phyloP scores from a whole-genome alignment of 2,329 filamentous ascomycete species.

The Helotiales sp. region DNA sequence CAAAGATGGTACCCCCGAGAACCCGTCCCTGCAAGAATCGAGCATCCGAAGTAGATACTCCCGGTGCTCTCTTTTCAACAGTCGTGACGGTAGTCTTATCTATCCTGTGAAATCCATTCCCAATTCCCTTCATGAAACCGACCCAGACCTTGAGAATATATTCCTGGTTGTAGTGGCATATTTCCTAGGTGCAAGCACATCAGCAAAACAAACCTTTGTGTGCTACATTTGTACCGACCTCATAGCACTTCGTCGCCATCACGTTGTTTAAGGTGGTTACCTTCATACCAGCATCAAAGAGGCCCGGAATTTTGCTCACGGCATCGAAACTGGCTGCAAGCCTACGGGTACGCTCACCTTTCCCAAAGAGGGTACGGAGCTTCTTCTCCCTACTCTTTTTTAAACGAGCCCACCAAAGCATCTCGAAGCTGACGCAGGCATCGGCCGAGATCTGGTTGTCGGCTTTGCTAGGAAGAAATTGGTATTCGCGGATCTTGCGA shows the following conservation, averaged over 20 bases:
- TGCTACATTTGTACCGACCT: conserved; percentile 22
- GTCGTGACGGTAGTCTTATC: conserved; percentile 28
- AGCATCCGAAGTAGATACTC: conserved; percentile 26
- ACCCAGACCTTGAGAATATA: conserved; percentile 16
- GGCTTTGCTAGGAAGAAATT: conserved; percentile 5
- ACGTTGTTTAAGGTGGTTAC: conserved; percentile 28
- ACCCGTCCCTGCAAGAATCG: conserved; percentile 17
- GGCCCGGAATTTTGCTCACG: conserved; percentile 16
- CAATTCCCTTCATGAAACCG: conserved; percentile 18
- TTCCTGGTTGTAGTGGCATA: conserved; percentile 30
- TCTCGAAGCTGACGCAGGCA: conserved; percentile 28
- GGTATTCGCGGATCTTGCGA: conserved; percentile 37
- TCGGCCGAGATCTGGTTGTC: conserved; percentile 17
- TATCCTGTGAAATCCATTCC: conserved; percentile 18
- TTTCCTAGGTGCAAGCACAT: conserved; percentile 20
- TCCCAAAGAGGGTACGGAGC: conserved; percentile 21
- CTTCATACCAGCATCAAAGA: conserved; percentile 31
- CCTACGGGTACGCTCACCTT: conserved; percentile 4
- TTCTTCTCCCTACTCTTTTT: conserved; percentile 22
- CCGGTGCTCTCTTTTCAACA: conserved; percentile 24
- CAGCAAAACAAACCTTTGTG: no score
- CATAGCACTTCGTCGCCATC: conserved; percentile 21
- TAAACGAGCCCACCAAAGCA: conserved; percentile 25
- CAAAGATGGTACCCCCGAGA: conserved; percentile 22
- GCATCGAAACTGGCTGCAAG: conserved; percentile 26